Percentiles rank a stretch among this genome's conserved stretches.
Evolutionary conservation across 768 basidiomycete species (phyloP).

Genomic region (Kwoniella heveanensis): DNA sequence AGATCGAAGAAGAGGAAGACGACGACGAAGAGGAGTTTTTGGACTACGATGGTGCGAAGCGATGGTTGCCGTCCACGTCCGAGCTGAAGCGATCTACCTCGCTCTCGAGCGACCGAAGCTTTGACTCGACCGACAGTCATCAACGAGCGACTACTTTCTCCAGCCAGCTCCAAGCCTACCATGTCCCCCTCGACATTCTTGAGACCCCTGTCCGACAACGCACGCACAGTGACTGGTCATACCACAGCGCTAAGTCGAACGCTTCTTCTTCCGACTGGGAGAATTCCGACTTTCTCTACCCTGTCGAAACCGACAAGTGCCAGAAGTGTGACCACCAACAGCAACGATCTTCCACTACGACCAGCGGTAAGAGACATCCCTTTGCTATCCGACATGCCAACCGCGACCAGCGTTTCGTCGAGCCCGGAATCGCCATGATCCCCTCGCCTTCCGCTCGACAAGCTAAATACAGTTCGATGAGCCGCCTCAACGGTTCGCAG

Average conservation of each 20-base stretch:
- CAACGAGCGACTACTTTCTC: neutral
- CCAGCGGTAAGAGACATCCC: neutral
- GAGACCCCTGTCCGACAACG: constrained; percentile 9
- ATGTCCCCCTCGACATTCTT: constrained; percentile 8
- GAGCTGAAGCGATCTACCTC: constrained; percentile 33
- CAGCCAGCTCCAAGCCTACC: constrained; percentile 4
- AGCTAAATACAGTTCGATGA: neutral
- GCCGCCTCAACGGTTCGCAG: neutral
- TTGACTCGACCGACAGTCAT: constrained; percentile 13
- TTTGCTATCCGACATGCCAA: neutral
- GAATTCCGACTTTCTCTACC: constrained; percentile 10
- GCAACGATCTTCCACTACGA: neutral
- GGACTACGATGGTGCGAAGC: constrained; percentile 46
- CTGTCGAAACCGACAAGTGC: constrained; percentile 3
- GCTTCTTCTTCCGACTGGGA: constrained; percentile 12
- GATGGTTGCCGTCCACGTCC: constrained; percentile 35
- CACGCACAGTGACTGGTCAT: constrained; percentile 16
- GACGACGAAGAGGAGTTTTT: constrained; percentile 43
- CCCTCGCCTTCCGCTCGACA: constrained; percentile 10
- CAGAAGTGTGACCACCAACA: constrained; percentile 9
- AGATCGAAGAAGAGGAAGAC: constrained; percentile 28
- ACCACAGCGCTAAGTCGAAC: constrained; percentile 1
- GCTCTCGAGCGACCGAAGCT: constrained; percentile 23
- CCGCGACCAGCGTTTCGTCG: constrained; percentile 8
- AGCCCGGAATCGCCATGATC: constrained; percentile 28